Evolutionary conservation across 352 stramenopile species (phyloP).

Genomic region (Lagenidium sp.): DNA sequence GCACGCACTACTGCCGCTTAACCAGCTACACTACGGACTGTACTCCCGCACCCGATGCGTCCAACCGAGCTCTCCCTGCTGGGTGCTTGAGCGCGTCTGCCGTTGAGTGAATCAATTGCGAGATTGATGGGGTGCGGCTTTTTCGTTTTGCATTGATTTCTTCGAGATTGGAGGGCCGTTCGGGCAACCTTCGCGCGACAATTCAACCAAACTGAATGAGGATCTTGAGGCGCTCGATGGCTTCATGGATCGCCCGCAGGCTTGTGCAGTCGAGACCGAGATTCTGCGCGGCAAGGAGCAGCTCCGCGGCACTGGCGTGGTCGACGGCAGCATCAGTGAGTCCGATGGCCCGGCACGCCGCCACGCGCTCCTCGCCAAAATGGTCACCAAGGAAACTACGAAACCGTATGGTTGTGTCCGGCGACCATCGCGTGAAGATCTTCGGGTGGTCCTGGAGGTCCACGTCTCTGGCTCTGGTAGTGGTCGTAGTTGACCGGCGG

Average conservation of each 20-base stretch:
- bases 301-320: conserved; percentile 31
- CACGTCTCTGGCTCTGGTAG: background rate
- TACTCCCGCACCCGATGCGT: too few relatives aligned
- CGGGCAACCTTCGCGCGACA: conserved; percentile 8
- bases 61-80: too few relatives aligned
- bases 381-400: conserved; percentile 31
- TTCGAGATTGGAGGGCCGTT: conserved; percentile 22
- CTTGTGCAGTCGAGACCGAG: conserved; percentile 43
- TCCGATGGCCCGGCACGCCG: conserved; percentile 47
- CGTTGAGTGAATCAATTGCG: too few relatives aligned
- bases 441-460: conserved; percentile 18
- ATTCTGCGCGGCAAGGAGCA: conserved; percentile 51
- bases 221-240: conserved; percentile 54
- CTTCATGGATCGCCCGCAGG: conserved; percentile 33
- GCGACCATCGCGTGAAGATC: conserved; percentile 47
- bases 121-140: background rate
- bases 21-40: too few relatives aligned
- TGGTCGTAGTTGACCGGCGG: conserved; percentile 3
- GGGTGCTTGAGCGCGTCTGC: too few relatives aligned
- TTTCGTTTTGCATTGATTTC: conserved; percentile 3
- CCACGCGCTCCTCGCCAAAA: conserved; percentile 53
- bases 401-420: conserved; percentile 34
- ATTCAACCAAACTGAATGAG: conserved; percentile 66
- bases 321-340: conserved; percentile 56
- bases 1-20: too few relatives aligned